A percentile compares a stretch with the other conserved stretches of the same genome.
Evolutionary conservation across 2,329 filamentous ascomycete genomes (phyloP).

Genomic region (Coniochaeta sp.): DNA sequence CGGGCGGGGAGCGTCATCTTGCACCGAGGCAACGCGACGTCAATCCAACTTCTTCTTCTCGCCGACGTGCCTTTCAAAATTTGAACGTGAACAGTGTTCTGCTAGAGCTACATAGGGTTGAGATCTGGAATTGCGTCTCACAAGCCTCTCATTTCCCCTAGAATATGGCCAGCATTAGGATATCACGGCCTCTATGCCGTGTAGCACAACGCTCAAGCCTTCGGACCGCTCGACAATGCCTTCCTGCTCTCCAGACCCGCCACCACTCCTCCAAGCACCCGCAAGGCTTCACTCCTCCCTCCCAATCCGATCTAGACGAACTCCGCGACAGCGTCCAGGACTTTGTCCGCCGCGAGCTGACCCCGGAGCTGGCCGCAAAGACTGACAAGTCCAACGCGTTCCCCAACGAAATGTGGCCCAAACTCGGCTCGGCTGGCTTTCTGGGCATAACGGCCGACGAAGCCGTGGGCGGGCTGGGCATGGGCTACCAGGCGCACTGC

Average conservation of each 20-base stretch:
- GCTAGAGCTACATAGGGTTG: too few species aligned
- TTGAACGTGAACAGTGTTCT: too few species aligned
- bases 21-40: background rate
- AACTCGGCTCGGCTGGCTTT: slow-evolving; percentile 85
- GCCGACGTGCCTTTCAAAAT: too few species aligned
- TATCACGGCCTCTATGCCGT: slow-evolving; percentile 22
- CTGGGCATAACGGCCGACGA: slow-evolving; percentile 91
- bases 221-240: slow-evolving; percentile 23
- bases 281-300: slow-evolving; percentile 58
- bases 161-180: slow-evolving; percentile 32
- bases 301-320: slow-evolving; percentile 67
- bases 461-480: slow-evolving; percentile 77
- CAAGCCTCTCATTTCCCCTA: background rate
- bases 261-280: slow-evolving; percentile 48
- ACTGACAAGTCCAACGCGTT: slow-evolving; percentile 89
- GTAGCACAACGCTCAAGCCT: slow-evolving; percentile 14
- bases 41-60: slow-evolving; percentile 2
- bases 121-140: background rate
- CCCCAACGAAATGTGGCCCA: slow-evolving; percentile 85
- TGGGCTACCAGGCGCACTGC: slow-evolving; percentile 97
- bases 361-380: slow-evolving; percentile 69
- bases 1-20: background rate
- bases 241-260: slow-evolving; percentile 20
- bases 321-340: slow-evolving; percentile 80
- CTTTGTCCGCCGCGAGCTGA: slow-evolving; percentile 81